Base-by-base conservation (phyloP, 192 early-diverging fungal species). In the Geranomyces michiganensis region DNA sequence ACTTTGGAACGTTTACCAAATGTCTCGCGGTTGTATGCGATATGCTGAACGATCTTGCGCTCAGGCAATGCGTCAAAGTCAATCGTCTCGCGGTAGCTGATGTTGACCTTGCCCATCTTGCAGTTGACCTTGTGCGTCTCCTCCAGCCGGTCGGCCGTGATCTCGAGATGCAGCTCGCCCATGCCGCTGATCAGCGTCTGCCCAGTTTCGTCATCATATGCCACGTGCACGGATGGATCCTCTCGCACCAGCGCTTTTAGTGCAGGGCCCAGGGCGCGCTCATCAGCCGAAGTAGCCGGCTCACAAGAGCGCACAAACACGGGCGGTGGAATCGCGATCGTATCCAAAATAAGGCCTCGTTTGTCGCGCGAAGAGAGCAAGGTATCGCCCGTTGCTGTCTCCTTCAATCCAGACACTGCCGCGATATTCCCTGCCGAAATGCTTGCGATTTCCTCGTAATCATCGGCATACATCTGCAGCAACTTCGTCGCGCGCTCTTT, bases 111-210 rank as follows among this genome's bases (percentile, higher is more conserved):
- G 12, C 96, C 96, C 76, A 97, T 89, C 21, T 89, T 83, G 15
- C 90, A 90, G 27, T 89, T 87, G 62, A 91, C 87, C 62, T 89
- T 88, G 71, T 92, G 89, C 29, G 90, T 90, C 30, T 89, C 89
- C n/a, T 90, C 43, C 26, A 98, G 77, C n/a, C 95, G 78, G 36
- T 94, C 93, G 46, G 88, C 88, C 14, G 93, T 87, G 17, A 98
- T 90, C 67, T 98, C 96, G 31, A 98, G 74, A 74, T 98, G 96
- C 59, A 98, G 81, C 70, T 96, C 96, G 8, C 96, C 96, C 94
- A 96, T 95, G 0, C 94, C 96, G 70, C 91, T 88, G 5, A 98
- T 72, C 56, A 96, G 71, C 21, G 87, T 91, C 73, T 98, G 96
- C 0, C 94, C 94, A 0, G 92, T 94, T 59, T 96, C 96, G 48